phyloP scores from a whole-genome alignment of 163 green algal species.

The Coccomyxa subellipsoidea region DNA sequence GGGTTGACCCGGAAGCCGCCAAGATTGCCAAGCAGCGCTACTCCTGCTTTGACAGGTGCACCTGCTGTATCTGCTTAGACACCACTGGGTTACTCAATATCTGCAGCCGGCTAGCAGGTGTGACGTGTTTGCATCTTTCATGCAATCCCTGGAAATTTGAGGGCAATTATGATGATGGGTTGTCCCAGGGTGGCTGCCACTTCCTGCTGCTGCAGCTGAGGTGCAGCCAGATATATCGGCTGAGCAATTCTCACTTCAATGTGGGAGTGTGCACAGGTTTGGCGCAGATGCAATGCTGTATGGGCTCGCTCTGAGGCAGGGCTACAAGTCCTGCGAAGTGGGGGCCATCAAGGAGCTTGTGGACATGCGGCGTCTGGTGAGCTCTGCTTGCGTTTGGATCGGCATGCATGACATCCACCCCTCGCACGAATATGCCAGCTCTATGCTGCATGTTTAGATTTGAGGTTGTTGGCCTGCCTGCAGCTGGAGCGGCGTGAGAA shows the following conservation, averaged over 20 bases:
- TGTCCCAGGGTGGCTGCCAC: no score
- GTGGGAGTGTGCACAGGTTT: slow-evolving; percentile 25
- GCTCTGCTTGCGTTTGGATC: no score
- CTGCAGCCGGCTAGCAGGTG: no score
- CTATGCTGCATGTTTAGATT: neutral
- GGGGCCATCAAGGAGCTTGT: slow-evolving; percentile 27
- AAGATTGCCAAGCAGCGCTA: slow-evolving; percentile 30
- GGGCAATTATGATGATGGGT: no score
- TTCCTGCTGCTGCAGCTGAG: no score
- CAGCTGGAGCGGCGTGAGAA: neutral
- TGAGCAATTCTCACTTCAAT: neutral
- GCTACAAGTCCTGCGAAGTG: slow-evolving; percentile 37
- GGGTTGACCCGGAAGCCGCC: slow-evolving; percentile 47
- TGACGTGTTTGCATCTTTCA: no score
- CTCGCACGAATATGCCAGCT: no score
- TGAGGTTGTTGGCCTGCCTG: neutral
- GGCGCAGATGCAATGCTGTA: slow-evolving; percentile 48
- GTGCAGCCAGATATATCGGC: no score
- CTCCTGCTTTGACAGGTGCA: slow-evolving; percentile 47
- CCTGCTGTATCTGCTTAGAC: neutral
- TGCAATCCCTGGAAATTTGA: no score
- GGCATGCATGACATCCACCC: no score
- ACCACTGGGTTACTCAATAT: no score
- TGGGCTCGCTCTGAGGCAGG: slow-evolving; percentile 28
- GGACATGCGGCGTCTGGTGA: slow-evolving; percentile 25